phyloP scores from a whole-genome alignment of 208 protist species.

The Leishmania braziliensis region DNA sequence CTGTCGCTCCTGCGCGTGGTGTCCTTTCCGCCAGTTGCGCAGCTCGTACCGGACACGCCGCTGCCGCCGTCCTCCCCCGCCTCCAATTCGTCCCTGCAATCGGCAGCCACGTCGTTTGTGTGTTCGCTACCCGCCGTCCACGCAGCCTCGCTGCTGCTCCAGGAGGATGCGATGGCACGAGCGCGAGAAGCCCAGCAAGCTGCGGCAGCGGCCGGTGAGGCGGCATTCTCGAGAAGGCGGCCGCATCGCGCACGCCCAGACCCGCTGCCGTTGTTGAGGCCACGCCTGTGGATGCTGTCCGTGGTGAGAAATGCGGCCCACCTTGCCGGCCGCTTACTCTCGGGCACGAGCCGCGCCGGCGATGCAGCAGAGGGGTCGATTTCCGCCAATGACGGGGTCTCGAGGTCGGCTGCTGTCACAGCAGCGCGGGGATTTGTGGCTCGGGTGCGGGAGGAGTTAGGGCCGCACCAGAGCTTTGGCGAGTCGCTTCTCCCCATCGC shows the following conservation, averaged over 20 bases:
- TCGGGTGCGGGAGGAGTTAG: constrained; percentile 37
- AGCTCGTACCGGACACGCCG: not conserved
- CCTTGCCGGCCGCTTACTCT: not conserved
- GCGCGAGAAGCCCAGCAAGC: constrained; percentile 3
- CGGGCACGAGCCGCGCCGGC: not conserved
- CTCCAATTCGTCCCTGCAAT: not conserved
- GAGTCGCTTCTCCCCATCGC: constrained; percentile 21
- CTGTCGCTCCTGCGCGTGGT: constrained; percentile 27
- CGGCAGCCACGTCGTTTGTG: not conserved
- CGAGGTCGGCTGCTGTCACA: constrained; percentile 15
- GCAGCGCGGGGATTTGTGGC: constrained; percentile 16
- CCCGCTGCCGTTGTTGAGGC: not conserved
- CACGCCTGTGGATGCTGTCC: constrained; percentile 1
- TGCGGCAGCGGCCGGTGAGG: not conserved
- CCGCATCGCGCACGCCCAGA: not conserved
- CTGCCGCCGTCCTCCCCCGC: not conserved
- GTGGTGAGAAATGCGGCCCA: not conserved
- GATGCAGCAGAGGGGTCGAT: not conserved
- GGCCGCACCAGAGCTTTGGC: constrained; percentile 29
- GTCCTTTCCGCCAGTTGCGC: constrained; percentile 36
- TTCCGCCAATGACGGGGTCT: constrained; percentile 4
- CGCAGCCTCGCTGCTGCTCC: constrained; percentile 5
- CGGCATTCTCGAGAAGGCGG: not conserved
- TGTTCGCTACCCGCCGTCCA: constrained; percentile 19
- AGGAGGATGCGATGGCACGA: constrained; percentile 8